These are phyloP conservation scores for Xylaria sp. DNA, from an alignment of 2,329 filamentous ascomycete species.

Conservation along the genomic window DNA sequence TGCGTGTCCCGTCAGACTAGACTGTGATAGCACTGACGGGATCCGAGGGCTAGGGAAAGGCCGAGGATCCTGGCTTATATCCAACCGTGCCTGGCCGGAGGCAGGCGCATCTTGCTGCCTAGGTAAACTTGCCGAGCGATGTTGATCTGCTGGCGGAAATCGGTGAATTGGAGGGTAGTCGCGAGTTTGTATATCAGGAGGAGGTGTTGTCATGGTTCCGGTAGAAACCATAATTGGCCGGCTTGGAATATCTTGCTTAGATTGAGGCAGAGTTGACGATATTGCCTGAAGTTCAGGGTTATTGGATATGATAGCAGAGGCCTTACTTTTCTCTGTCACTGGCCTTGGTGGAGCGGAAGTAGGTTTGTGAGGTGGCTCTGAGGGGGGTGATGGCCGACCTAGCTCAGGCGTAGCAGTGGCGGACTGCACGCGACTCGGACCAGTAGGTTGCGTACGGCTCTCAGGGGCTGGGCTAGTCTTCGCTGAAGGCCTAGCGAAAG, in stretches of 20 bases:
- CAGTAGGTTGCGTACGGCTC: slow-evolving; percentile 41
- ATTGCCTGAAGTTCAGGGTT: slow-evolving; percentile 67
- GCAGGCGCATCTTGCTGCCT: slow-evolving; percentile 40
- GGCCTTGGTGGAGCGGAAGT: slow-evolving; percentile 49
- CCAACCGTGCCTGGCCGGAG: slow-evolving; percentile 34
- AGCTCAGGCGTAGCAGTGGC: slow-evolving; percentile 30
- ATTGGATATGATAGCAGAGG: slow-evolving; percentile 67
- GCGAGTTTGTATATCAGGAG: slow-evolving; percentile 55
- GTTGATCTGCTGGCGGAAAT: slow-evolving; percentile 49
- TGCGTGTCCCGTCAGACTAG: slow-evolving; percentile 47
- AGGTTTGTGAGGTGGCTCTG: slow-evolving; percentile 41
- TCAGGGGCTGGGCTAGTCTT: slow-evolving; percentile 36
- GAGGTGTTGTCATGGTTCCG: slow-evolving; percentile 78
- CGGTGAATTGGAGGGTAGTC: slow-evolving; percentile 48
- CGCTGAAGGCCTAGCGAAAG: slow-evolving; percentile 64
- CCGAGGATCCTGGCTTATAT: slow-evolving; percentile 34
- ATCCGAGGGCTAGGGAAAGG: slow-evolving; percentile 38
- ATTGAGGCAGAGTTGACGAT: slow-evolving; percentile 50
- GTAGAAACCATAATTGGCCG: slow-evolving; percentile 56
- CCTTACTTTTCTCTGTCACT: slow-evolving; percentile 57
- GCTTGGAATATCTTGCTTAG: slow-evolving; percentile 39
- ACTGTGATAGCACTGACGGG: slow-evolving; percentile 44
- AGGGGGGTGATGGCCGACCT: slow-evolving; percentile 42
- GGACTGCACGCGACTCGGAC: slow-evolving; percentile 42
- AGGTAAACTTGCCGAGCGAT: slow-evolving; percentile 48